Conservation (phyloP, 306 rosid genomes). For the Psophocarpus tetragonolobus region DNA sequence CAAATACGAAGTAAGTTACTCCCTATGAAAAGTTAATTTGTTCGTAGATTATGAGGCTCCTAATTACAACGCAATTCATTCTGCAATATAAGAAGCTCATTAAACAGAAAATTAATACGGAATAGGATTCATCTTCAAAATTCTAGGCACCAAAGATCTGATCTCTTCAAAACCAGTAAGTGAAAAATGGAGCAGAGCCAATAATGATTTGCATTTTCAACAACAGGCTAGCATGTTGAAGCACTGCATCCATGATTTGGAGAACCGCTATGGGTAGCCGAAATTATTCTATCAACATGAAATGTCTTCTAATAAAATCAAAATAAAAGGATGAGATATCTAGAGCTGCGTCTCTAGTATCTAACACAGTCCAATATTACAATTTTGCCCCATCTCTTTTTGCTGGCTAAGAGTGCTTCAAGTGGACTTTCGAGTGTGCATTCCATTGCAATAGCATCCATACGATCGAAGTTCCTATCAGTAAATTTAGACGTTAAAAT, state of each 20-base stretch:
- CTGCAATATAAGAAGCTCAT: not conserved
- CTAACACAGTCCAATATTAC: not conserved
- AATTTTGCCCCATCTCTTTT: not conserved
- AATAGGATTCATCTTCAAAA: not conserved
- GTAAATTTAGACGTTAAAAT: slow-evolving; percentile 8
- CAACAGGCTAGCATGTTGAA: not conserved
- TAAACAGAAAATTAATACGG: not conserved
- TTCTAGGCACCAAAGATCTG: not conserved
- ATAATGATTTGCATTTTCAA: slow-evolving; percentile 6
- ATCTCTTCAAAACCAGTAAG: not conserved
- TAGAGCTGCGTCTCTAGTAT: slow-evolving; percentile 9
- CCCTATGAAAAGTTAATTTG: too few relatives aligned
- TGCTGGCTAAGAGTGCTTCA: slow-evolving; percentile 44
- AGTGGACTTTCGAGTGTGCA: slow-evolving; percentile 47
- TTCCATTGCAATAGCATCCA: slow-evolving; percentile 98
- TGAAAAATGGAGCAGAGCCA: not conserved
- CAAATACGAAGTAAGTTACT: too few relatives aligned
- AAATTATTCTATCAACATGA: not conserved
- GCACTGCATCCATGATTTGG: slow-evolving; percentile 1
- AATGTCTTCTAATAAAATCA: slow-evolving; percentile 9
- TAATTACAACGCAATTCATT: not conserved
- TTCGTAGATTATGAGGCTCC: not conserved
- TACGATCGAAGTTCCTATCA: slow-evolving; percentile 76
- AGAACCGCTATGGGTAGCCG: not conserved
- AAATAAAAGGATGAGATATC: not conserved